Evolutionary conservation across 257 asterid genomes (phyloP).

Genomic region (Fraxinus pennsylvanica): DNA sequence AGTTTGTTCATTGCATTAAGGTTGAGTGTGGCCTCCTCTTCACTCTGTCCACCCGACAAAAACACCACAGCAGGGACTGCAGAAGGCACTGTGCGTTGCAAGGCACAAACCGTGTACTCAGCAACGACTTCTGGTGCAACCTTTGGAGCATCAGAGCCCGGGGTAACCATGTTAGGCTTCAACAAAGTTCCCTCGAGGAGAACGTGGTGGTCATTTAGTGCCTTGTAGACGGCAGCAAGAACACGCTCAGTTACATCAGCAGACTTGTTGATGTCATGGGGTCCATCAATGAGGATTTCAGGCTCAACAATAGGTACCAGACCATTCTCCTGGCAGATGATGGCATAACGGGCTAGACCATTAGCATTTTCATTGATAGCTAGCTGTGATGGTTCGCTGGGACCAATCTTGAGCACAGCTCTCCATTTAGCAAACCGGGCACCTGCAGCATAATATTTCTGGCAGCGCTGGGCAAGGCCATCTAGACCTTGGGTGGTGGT

Average conservation of each 20-base stretch:
- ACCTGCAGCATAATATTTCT: slow-evolving; percentile 73
- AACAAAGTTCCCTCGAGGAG: slow-evolving; percentile 68
- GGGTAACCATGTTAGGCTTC: slow-evolving; percentile 86
- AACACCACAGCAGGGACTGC: slow-evolving; percentile 97
- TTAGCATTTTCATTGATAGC: slow-evolving; percentile 84
- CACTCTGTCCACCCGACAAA: slow-evolving; percentile 93
- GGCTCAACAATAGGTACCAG: slow-evolving; percentile 80
- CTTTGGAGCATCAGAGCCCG: slow-evolving; percentile 63
- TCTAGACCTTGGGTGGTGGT: slow-evolving; percentile 97
- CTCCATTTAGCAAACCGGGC: slow-evolving; percentile 96
- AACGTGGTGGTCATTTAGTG: slow-evolving; percentile 70
- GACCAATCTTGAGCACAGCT: slow-evolving; percentile 82
- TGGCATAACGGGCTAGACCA: slow-evolving; percentile 91
- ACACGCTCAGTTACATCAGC: slow-evolving; percentile 80
- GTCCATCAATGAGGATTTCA: slow-evolving; percentile 77
- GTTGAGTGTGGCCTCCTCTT: slow-evolving; percentile 83
- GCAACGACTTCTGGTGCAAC: slow-evolving; percentile 72
- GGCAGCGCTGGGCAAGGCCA: slow-evolving; percentile 83
- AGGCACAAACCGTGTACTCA: slow-evolving; percentile 77
- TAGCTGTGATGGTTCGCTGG: slow-evolving; percentile 82
- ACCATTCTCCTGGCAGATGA: slow-evolving; percentile 93
- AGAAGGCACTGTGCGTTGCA: slow-evolving; percentile 90
- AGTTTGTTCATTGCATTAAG: slow-evolving; percentile 88
- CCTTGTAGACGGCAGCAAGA: slow-evolving; percentile 75
- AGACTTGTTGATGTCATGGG: slow-evolving; percentile 59